Conservation (phyloP, 331 rosid species). For the Malus hybrid region DNA sequence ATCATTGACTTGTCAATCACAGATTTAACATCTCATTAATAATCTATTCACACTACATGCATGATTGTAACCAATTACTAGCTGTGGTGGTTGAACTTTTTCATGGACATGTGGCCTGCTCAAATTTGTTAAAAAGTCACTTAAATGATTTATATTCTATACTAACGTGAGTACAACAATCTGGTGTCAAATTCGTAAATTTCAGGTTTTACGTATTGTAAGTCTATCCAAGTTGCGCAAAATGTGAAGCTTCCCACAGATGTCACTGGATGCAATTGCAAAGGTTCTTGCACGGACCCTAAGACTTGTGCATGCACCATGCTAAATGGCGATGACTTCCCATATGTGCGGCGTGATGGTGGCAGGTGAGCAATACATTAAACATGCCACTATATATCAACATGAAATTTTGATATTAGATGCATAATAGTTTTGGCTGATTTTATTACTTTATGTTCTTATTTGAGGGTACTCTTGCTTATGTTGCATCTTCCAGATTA, state of each 20-base stretch:
- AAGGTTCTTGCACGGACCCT: conserved; percentile 55
- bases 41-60: not conserved
- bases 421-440: not conserved
- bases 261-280: conserved; percentile 68
- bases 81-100: not conserved
- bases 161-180: not conserved
- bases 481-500: conserved; percentile 38
- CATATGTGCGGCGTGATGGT: conserved; percentile 83
- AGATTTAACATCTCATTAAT: not conserved
- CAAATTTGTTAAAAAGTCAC: not conserved
- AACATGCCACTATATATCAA: not conserved
- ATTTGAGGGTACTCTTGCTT: not conserved
- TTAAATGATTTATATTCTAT: not conserved
- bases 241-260: conserved; percentile 57
- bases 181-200: not conserved
- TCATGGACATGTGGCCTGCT: not conserved
- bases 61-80: not conserved
- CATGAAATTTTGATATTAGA: not conserved
- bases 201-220: conserved; percentile 64
- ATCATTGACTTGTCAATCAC: not conserved
- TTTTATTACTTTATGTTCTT: not conserved
- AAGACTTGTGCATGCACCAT: conserved; percentile 61
- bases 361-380: conserved; percentile 59
- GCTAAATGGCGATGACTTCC: conserved; percentile 79
- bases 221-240: conserved; percentile 42